Conservation (phyloP, 2,329 filamentous ascomycete genomes). For the Diaporthe amygdali region DNA sequence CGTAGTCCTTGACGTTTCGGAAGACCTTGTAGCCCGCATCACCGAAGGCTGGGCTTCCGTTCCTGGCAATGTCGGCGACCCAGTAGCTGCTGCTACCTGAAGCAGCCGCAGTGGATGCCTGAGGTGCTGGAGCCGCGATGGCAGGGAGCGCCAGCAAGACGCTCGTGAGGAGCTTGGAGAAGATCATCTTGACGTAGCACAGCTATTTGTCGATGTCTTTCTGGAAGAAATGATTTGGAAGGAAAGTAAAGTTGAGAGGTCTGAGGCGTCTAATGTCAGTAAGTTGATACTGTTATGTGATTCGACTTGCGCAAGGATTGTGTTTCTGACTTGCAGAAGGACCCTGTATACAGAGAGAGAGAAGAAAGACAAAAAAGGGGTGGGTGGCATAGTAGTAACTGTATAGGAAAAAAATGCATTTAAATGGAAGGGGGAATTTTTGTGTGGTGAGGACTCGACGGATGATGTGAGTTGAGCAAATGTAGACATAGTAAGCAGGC, state of each 20-base stretch:
- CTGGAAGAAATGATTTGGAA: background rate
- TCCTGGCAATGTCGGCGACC: constrained; percentile 71
- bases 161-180: constrained; percentile 23
- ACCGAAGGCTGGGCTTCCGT: constrained; percentile 71
- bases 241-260: background rate
- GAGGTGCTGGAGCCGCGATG: constrained; percentile 23
- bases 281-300: background rate
- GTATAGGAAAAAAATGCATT: background rate
- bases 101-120: background rate
- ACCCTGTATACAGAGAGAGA: background rate
- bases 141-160: constrained; percentile 25
- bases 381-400: too few species aligned
- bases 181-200: constrained; percentile 27
- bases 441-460: background rate
- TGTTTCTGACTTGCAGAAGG: too few species aligned
- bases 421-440: background rate
- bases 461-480: background rate
- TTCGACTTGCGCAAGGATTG: background rate
- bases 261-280: background rate
- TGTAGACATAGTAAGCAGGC: background rate
- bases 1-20: constrained; percentile 79
- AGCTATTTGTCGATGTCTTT: constrained; percentile 24
- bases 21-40: constrained; percentile 70
- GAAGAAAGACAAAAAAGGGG: background rate
- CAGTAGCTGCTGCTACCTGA: constrained; percentile 60